These are phyloP conservation scores for Neonectria punicea DNA, from an alignment of 2,329 filamentous ascomycete species.

Conservation along the genomic window DNA sequence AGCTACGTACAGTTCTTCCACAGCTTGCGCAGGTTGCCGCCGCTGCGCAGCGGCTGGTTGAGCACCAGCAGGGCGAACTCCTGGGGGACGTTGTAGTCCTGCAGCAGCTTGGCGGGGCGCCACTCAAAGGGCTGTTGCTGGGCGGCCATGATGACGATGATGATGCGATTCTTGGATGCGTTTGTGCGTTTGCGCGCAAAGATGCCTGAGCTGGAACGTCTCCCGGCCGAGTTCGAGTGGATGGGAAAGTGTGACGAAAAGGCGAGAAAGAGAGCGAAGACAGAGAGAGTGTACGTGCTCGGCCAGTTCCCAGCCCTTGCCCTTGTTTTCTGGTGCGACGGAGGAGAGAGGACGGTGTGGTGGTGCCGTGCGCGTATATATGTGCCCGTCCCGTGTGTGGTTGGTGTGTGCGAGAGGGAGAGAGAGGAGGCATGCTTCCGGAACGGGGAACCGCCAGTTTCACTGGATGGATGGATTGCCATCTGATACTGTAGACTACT, in stretches of 20 bases:
- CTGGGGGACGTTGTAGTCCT: conserved; percentile 45
- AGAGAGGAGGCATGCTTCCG: neutral
- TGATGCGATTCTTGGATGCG: neutral
- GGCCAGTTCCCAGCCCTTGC: neutral
- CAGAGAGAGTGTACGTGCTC: neutral
- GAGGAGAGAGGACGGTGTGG: neutral
- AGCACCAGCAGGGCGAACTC: conserved; percentile 60
- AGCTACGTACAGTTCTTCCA: conserved; percentile 59
- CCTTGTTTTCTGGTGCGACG: neutral
- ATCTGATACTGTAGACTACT: neutral
- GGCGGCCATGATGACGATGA: conserved; percentile 33
- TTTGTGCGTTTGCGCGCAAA: neutral
- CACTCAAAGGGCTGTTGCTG: conserved; percentile 47
- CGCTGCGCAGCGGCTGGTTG: conserved; percentile 61
- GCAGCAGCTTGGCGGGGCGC: conserved; percentile 52
- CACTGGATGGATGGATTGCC: neutral
- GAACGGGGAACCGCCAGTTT: neutral
- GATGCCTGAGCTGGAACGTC: neutral
- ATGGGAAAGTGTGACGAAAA: neutral
- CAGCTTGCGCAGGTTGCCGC: conserved; percentile 59
- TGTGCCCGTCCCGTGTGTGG: neutral
- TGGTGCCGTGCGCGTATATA: neutral
- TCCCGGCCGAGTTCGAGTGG: neutral
- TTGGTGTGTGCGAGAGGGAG: neutral
- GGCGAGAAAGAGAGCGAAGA: neutral